Percentiles rank a stretch among this genome's conserved stretches.
Evolutionary conservation across 2,329 filamentous ascomycete species (phyloP).

Genomic region (Raffaelea ambrosiae): DNA sequence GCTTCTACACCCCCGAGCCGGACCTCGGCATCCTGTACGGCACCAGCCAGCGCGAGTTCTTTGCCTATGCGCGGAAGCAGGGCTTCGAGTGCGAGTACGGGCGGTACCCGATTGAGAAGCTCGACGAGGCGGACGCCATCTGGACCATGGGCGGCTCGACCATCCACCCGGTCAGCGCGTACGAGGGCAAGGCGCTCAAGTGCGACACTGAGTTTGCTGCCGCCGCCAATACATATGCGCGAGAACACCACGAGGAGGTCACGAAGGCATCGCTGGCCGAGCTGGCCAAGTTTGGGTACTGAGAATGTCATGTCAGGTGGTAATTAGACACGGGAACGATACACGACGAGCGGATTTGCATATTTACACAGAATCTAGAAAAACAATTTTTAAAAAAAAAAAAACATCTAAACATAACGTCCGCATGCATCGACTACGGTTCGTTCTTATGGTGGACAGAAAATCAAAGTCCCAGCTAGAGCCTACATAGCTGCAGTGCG

Average conservation of each 20-base stretch:
- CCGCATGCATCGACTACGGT: too few relatives aligned
- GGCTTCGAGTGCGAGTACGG: constrained; percentile 3
- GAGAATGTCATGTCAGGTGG: neutral
- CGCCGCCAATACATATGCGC: constrained; percentile 2
- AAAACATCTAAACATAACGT: too few relatives aligned
- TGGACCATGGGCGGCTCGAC: constrained; percentile 4
- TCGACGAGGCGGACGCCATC: constrained; percentile 5
- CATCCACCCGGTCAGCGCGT: constrained; percentile 2
- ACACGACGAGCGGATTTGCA: too few relatives aligned
- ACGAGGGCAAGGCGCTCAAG: constrained; percentile 1
- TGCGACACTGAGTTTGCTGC: constrained; percentile 2
- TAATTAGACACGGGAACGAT: too few relatives aligned
- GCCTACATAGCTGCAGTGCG: too few relatives aligned
- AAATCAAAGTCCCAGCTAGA: too few relatives aligned
- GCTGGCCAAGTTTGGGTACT: constrained; percentile 26
- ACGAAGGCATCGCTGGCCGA: constrained; percentile 40
- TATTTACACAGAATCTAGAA: too few relatives aligned
- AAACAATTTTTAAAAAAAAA: too few relatives aligned
- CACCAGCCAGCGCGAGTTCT: constrained; percentile 5
- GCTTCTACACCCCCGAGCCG: constrained; percentile 5
- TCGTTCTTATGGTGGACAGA: too few relatives aligned
- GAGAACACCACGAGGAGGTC: constrained; percentile 4
- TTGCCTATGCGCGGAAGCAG: constrained; percentile 3
- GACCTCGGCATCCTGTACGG: constrained; percentile 5
- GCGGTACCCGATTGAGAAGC: constrained; percentile 3